Base-by-base conservation (phyloP, 2,329 filamentous ascomycete genomes). In the Furcasterigmium sp. region DNA sequence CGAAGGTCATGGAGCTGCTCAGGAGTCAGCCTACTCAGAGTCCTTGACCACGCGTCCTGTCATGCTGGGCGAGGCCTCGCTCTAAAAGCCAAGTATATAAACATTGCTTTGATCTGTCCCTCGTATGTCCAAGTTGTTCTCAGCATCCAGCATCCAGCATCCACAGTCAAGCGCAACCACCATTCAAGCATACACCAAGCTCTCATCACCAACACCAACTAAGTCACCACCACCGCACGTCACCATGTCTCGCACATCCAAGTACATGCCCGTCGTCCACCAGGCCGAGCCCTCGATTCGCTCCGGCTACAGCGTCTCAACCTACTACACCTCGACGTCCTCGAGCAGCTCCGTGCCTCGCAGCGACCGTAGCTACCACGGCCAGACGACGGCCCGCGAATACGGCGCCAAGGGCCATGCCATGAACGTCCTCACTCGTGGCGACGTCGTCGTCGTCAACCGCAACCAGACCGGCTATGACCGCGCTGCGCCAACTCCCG, bases 381-480 rank as follows among this genome's bases (percentile, higher is more conserved):
- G 43, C 25, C 26, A 40, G 23, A 18, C 51, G 23, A 53, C 51
- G 26, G 56, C 56, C 45, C 58, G 61, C 39, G 58, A 61, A 41
- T 58, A 63, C 46, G 56, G 51, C 48, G 56, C 62, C 45, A 45
- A 59, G 62, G 51, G 53, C 18, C 46, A 44, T 34, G 26, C 21
- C 25, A 19, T 53, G 19, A 57, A 60, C 41, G 58, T 61, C 42
- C 53, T 50, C 47, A 51, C 60, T 39, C 44, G 59, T 59, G 52
- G 51, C 34, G 47, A 43, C 34, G 56, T 52, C 51, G 45, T 52
- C n/a, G 50, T 67, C 43, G 52, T 63, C 51, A 60, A 61, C 52
- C 60, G 64, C 52, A 44, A 53, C 45, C 57, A 55, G 41, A 49
- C 53, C 8, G 46, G 42, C 38, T 60, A 57, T 28, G 62, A 66